These are phyloP conservation scores for Areca catechu DNA, from an alignment of 176 grass and related monocot species.

Conservation along the genomic window DNA sequence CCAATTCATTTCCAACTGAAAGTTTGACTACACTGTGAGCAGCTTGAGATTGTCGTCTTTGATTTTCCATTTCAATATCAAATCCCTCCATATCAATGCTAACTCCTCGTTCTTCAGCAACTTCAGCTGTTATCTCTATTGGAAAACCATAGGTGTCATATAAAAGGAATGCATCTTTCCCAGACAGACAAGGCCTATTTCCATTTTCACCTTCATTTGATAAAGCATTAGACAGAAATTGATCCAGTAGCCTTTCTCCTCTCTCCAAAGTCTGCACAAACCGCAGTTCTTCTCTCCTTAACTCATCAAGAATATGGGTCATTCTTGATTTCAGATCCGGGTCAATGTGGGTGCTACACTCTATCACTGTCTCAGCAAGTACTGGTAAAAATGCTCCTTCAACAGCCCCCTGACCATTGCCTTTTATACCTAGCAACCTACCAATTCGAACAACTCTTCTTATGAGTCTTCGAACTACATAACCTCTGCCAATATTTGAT, in stretches of 20 bases:
- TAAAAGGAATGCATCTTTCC: conserved; percentile 88
- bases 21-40: conserved; percentile 85
- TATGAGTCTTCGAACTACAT: conserved; percentile 91
- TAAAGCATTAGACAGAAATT: conserved; percentile 63
- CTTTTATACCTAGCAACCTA: conserved; percentile 83
- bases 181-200: conserved; percentile 61
- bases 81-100: conserved; percentile 78
- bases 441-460: conserved; percentile 86
- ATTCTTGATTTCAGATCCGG: conserved; percentile 63
- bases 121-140: conserved; percentile 89
- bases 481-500: conserved; percentile 98
- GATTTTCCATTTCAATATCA: conserved; percentile 88
- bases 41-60: conserved; percentile 85
- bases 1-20: conserved; percentile 69
- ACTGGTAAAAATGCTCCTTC: conserved; percentile 58
- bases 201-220: conserved; percentile 42
- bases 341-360: conserved; percentile 67
- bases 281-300: conserved; percentile 81
- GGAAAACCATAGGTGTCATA: conserved; percentile 98
- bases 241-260: conserved; percentile 86
- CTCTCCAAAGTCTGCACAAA: conserved; percentile 92
- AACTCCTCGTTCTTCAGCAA: conserved; percentile 61
- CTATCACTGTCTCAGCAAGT: conserved; percentile 64
- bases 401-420: conserved; percentile 44
- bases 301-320: conserved; percentile 62